Base-by-base conservation (phyloP, 73 alveolate species). In the Diophrys appendiculata region DNA sequence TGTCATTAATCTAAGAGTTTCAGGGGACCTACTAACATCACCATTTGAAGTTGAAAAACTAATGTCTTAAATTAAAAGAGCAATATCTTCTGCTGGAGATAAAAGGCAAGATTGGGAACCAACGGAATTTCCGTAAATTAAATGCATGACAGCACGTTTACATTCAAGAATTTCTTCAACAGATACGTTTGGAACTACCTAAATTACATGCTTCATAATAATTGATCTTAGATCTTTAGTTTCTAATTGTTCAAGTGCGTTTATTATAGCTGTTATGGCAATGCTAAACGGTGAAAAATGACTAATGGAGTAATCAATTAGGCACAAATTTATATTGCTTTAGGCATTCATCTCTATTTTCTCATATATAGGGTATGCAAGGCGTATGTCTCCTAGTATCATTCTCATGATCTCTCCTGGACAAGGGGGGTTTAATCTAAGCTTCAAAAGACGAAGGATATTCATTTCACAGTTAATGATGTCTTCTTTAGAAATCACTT, bases 341-440 rank as follows among this genome's bases (percentile, higher is more conserved):
- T 43, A 18, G 5, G n/a, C 60, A 43, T 18, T 43, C 18, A 11
- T 18, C 60, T 43, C 60, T 5, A 43, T 18, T 18, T 43, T 43
- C 60, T 43, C n/a, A 18, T 43, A 43, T 43, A 43, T 11, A 18
- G 60, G n/a, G 18, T 5, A 18, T 18, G 60, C 60, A 11, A 18
- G 5, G n/a, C 60, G 5, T 5, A 43, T 43, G n/a, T 43, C 60
- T 11, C n/a, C 60, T 18, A 43, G 60, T 5, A 43, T 43, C 60
- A 43, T 5, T 18, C 60, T 43, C 60, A 43, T 43, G 60, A 43
- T 43, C 60, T 43, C 60, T 43, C 60, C 60, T 43, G 60, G 60
- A 43, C n/a, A 11, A 11, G 60, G 60, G 18, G 60, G n/a, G 18
- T 43, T 43, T 5, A 43, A 5, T 43, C 60, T 43, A 18, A 43